Evolutionary conservation across 768 basidiomycete genomes (phyloP).

Genomic region (Rhizopogon rudus): DNA sequence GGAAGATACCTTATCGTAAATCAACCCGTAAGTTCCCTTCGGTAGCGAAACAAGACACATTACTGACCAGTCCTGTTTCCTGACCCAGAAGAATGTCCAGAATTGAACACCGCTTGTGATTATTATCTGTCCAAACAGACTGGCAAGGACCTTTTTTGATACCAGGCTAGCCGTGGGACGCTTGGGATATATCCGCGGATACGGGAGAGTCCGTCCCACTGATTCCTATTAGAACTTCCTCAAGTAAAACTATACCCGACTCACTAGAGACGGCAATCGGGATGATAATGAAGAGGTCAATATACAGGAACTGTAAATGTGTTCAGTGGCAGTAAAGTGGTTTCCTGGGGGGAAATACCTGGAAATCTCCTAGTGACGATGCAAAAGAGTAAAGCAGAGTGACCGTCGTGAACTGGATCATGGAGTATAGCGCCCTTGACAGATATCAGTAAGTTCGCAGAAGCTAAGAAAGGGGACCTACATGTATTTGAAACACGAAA

Average conservation of each 20-base stretch:
- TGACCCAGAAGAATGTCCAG: conserved; percentile 89
- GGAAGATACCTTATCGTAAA: conserved; percentile 55
- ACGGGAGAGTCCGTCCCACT: conserved; percentile 97
- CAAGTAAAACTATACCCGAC: conserved; percentile 23
- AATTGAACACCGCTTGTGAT: conserved; percentile 80
- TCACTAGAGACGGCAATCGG: conserved; percentile 94
- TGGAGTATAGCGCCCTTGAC: conserved; percentile 90
- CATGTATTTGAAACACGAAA: conserved; percentile 99
- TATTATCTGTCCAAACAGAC: conserved; percentile 88
- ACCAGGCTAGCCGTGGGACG: conserved; percentile 94
- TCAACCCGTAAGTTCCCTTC: conserved; percentile 21
- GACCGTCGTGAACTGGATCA: conserved; percentile 99
- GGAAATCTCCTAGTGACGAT: conserved; percentile 93
- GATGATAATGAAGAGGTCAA: conserved; percentile 97
- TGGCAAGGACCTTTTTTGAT: conserved; percentile 90
- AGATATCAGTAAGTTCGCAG: conserved; percentile 6
- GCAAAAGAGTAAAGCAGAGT: conserved; percentile 95
- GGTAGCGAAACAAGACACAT: background rate
- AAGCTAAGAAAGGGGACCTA: conserved; percentile 34
- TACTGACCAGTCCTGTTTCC: conserved; percentile 73
- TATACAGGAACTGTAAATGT: conserved; percentile 78
- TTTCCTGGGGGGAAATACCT: conserved; percentile 44
- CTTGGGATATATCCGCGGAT: conserved; percentile 79
- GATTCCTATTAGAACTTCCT: conserved; percentile 3
- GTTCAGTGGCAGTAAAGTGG: background rate